phyloP scores from a whole-genome alignment of 352 stramenopile genomes.

The Phytophthora pluvialis region DNA sequence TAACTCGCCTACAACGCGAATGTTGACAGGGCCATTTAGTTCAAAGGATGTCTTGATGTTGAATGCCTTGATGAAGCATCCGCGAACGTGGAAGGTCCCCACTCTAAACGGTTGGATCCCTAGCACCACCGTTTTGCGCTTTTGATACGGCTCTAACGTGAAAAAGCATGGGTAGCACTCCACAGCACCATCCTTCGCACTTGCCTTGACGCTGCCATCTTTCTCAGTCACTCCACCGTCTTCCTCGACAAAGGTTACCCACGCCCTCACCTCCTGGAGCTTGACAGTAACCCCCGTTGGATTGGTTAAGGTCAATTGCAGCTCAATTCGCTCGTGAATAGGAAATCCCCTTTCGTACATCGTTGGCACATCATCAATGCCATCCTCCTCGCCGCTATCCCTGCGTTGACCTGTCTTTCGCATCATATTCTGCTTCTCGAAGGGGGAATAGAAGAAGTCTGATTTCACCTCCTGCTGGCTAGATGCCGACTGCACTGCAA shows the following conservation, averaged over 20 bases:
- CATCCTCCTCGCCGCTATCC: constrained; percentile 14
- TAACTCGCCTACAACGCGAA: constrained; percentile 54
- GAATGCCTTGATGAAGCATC: constrained; percentile 67
- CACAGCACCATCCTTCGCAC: constrained; percentile 25
- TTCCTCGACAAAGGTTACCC: constrained; percentile 42
- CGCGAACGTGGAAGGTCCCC: constrained; percentile 52
- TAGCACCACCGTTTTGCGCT: constrained; percentile 52
- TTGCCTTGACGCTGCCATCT: background rate
- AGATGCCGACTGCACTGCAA: constrained; percentile 28
- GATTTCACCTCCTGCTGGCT: constrained; percentile 33
- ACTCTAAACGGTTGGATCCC: constrained; percentile 49
- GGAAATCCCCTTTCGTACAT: constrained; percentile 58
- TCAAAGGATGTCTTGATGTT: constrained; percentile 69
- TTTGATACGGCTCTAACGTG: constrained; percentile 60
- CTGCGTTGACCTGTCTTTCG: constrained; percentile 14
- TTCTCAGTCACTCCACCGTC: background rate
- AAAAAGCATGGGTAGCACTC: constrained; percentile 70
- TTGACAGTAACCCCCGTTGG: constrained; percentile 68
- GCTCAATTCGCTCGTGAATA: constrained; percentile 58
- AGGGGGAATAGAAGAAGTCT: constrained; percentile 70
- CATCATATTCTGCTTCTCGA: constrained; percentile 53
- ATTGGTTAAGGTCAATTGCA: constrained; percentile 72
- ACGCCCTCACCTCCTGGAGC: constrained; percentile 65
- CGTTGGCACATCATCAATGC: constrained; percentile 18
- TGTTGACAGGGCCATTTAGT: constrained; percentile 30